phyloP scores from a whole-genome alignment of 106 monocot genomes.

The Acanthochlamys bracteata region DNA sequence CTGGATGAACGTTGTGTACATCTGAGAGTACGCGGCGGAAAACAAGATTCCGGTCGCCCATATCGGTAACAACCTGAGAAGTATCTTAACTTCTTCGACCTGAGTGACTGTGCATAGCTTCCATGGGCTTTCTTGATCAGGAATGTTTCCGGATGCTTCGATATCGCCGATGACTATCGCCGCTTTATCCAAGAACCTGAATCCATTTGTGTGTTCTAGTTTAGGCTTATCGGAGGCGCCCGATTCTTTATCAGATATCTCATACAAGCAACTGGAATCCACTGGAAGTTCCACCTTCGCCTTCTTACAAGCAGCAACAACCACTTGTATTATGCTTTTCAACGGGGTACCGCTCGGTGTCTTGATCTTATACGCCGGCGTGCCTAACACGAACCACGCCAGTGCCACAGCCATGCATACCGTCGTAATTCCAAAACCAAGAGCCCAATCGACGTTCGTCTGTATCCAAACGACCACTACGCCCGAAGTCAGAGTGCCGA shows the following conservation, averaged over 20 bases:
- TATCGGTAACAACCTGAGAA: slow-evolving; percentile 46
- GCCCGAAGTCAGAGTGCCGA: slow-evolving; percentile 5
- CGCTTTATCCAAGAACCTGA: slow-evolving; percentile 41
- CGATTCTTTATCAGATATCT: background rate
- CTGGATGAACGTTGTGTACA: slow-evolving; percentile 44
- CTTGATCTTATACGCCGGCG: background rate
- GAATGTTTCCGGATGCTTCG: too few relatives aligned
- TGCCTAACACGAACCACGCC: slow-evolving; percentile 3
- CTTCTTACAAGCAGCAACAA: slow-evolving; percentile 12
- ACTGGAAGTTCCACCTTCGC: slow-evolving; percentile 3
- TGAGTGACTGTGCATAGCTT: slow-evolving; percentile 44
- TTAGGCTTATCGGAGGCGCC: background rate
- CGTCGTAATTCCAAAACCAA: slow-evolving; percentile 12
- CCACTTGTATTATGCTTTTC: slow-evolving; percentile 10
- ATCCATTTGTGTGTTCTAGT: slow-evolving; percentile 8
- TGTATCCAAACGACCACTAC: slow-evolving; percentile 19
- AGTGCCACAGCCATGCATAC: slow-evolving; percentile 9
- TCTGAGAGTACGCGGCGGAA: slow-evolving; percentile 31
- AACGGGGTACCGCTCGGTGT: slow-evolving; percentile 16
- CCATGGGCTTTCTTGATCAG: slow-evolving; percentile 1
- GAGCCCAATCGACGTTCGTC: slow-evolving; percentile 9
- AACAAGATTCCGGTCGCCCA: slow-evolving; percentile 39
- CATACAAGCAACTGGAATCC: slow-evolving; percentile 9
- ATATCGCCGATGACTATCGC: too few relatives aligned
- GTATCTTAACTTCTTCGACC: slow-evolving; percentile 52